Conservation (phyloP, 2,329 filamentous ascomycete species). For the Talaromyces sp. region DNA sequence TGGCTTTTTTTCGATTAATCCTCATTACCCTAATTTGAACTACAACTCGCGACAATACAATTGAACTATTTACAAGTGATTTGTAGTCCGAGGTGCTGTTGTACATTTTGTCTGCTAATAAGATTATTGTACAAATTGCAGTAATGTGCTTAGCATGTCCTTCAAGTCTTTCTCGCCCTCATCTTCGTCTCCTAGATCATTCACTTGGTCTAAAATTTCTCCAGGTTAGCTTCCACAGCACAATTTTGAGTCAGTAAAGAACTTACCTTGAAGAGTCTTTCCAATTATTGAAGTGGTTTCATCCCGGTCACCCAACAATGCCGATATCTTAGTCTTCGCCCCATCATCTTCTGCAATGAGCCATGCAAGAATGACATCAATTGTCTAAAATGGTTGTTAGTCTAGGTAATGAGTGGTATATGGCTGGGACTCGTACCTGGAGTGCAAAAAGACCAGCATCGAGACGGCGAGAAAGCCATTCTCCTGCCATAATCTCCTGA, state of each 20-base stretch:
- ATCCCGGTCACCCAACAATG: slow-evolving; percentile 65
- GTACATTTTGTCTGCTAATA: not conserved
- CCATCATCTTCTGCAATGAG: slow-evolving; percentile 83
- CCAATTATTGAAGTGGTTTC: slow-evolving; percentile 64
- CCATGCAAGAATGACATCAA: slow-evolving; percentile 87
- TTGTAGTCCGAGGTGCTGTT: not conserved
- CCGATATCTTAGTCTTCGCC: slow-evolving; percentile 63
- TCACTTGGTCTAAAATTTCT: slow-evolving; percentile 55
- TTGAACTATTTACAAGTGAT: not conserved
- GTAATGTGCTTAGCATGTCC: slow-evolving; percentile 66
- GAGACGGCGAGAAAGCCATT: slow-evolving; percentile 71
- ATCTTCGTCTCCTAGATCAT: slow-evolving; percentile 56
- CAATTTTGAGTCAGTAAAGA: not conserved
- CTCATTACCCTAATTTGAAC: not conserved
- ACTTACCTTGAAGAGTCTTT: slow-evolving; percentile 62
- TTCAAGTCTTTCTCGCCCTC: slow-evolving; percentile 55
- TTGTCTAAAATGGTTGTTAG: slow-evolving; percentile 46
- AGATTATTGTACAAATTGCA: slow-evolving; percentile 38
- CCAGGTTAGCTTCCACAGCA: slow-evolving; percentile 17
- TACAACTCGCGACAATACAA: not conserved
- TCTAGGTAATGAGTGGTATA: too few relatives aligned
- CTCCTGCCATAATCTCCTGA: slow-evolving; percentile 61
- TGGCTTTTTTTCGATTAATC: not conserved
- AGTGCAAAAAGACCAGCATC: slow-evolving; percentile 82
- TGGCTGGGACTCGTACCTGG: too few relatives aligned